Evolutionary conservation across 176 grass and related monocot genomes (phyloP).

Genomic region (Otatea glauca): DNA sequence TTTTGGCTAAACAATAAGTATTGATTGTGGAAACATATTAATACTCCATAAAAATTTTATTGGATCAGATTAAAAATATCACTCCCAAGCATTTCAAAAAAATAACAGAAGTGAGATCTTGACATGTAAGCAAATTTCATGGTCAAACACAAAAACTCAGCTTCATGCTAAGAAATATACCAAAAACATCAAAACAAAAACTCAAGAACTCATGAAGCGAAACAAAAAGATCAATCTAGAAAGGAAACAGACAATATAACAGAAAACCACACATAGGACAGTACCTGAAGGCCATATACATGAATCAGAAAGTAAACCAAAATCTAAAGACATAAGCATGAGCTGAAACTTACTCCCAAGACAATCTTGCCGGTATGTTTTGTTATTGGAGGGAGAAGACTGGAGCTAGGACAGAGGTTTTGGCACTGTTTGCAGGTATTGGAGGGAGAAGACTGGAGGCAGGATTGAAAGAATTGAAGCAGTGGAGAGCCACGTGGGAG

Average conservation of each 20-base stretch:
- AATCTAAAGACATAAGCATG: slow-evolving; percentile 29
- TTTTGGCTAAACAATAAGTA: background rate
- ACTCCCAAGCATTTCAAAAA: background rate
- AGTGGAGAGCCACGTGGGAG: slow-evolving; percentile 32
- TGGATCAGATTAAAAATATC: background rate
- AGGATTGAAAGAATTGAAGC: slow-evolving; percentile 44
- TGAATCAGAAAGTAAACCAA: slow-evolving; percentile 24
- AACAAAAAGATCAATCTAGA: background rate
- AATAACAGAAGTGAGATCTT: slow-evolving; percentile 7
- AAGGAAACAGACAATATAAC: slow-evolving; percentile 1
- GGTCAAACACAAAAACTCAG: slow-evolving; percentile 29
- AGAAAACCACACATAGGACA: slow-evolving; percentile 18
- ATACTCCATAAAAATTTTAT: background rate
- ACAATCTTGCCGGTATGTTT: background rate
- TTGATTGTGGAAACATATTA: slow-evolving; percentile 7
- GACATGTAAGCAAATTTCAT: slow-evolving; percentile 14
- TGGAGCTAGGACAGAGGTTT: slow-evolving; percentile 23
- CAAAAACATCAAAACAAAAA: slow-evolving; percentile 26
- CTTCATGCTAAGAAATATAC: slow-evolving; percentile 18
- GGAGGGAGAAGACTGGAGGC: slow-evolving; percentile 28
- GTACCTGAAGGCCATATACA: slow-evolving; percentile 16
- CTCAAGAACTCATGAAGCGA: slow-evolving; percentile 22
- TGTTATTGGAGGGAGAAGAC: slow-evolving; percentile 30
- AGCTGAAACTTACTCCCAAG: slow-evolving; percentile 37
- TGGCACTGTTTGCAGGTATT: slow-evolving; percentile 30